A percentile compares a stretch with the other conserved stretches of the same genome.
Evolutionary conservation across 2,329 filamentous ascomycete species (phyloP).

Genomic region (Pyrenochaeta sp.): DNA sequence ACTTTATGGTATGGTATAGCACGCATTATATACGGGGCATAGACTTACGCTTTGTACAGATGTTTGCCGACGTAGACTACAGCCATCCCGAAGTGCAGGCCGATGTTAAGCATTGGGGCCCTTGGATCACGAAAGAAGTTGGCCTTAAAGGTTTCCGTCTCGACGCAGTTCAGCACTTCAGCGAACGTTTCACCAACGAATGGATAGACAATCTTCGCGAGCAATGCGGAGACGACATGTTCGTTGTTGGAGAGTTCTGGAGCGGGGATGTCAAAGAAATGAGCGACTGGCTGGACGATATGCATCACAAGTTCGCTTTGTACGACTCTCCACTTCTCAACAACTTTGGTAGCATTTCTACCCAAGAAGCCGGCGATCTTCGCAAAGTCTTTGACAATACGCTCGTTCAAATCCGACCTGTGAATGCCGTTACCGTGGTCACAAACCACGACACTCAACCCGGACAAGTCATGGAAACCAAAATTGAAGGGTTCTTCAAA

Average conservation of each 20-base stretch:
- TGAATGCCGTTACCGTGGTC: conserved; percentile 71
- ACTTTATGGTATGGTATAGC: no score
- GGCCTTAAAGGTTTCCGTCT: conserved; percentile 71
- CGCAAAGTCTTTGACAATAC: conserved; percentile 69
- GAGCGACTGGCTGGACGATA: conserved; percentile 63
- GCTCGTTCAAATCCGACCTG: conserved; percentile 62
- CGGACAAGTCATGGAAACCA: conserved; percentile 68
- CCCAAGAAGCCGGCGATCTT: conserved; percentile 65
- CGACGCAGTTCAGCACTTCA: conserved; percentile 77
- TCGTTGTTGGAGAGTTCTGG: conserved; percentile 76
- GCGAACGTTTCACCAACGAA: conserved; percentile 69
- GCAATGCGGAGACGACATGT: conserved; percentile 61
- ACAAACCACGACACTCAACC: conserved; percentile 76
- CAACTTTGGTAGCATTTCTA: conserved; percentile 69
- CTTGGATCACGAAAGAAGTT: conserved; percentile 69
- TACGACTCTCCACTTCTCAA: conserved; percentile 75
- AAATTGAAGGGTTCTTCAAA: conserved; percentile 72
- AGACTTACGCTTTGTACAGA: no score
- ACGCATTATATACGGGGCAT: no score
- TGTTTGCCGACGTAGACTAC: conserved; percentile 77
- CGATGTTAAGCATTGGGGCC: conserved; percentile 70
- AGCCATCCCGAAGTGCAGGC: conserved; percentile 63
- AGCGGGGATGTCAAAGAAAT: conserved; percentile 64
- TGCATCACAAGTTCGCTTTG: conserved; percentile 62
- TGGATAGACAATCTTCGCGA: conserved; percentile 65